A percentile compares a stretch with the other conserved stretches of the same genome.
Conservation (phyloP, 176 grass and related monocot species). For the Phoenix roebelenii region DNA sequence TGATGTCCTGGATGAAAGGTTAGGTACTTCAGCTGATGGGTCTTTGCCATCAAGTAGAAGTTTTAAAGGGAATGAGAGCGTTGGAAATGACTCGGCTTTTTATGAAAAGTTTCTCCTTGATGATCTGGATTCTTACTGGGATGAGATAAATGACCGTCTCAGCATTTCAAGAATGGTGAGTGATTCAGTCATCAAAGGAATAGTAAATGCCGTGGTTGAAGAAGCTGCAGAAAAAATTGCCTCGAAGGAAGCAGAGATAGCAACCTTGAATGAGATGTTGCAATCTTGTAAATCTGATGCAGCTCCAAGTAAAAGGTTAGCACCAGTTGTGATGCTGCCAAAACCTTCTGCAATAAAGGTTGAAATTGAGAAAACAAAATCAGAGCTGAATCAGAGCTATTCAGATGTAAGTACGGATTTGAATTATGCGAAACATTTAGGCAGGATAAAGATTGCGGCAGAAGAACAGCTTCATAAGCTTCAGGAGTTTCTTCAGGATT, state of each 20-base stretch:
- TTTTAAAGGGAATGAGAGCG: slow-evolving; percentile 7
- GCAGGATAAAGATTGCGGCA: slow-evolving; percentile 24
- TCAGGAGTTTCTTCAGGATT: slow-evolving; percentile 35
- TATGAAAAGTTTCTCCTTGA: slow-evolving; percentile 29
- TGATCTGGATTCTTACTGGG: slow-evolving; percentile 32
- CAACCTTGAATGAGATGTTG: slow-evolving; percentile 18
- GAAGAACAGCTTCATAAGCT: slow-evolving; percentile 50
- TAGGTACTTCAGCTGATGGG: slow-evolving; percentile 4
- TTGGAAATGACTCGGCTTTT: slow-evolving; percentile 15
- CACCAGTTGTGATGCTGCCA: neutral
- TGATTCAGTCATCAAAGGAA: slow-evolving; percentile 29
- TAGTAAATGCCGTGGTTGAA: slow-evolving; percentile 30
- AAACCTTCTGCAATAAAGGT: neutral
- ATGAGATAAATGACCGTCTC: slow-evolving; percentile 29
- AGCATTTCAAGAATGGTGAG: slow-evolving; percentile 29
- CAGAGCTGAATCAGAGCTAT: slow-evolving; percentile 9
- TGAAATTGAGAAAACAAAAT: slow-evolving; percentile 15
- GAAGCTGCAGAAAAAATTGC: slow-evolving; percentile 30
- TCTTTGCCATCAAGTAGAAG: slow-evolving; percentile 6
- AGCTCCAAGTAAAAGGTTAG: neutral
- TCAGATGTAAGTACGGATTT: slow-evolving; percentile 15
- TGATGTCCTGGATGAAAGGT: slow-evolving; percentile 9
- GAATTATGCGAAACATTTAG: slow-evolving; percentile 11
- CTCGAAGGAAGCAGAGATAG: slow-evolving; percentile 29
- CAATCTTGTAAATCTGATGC: slow-evolving; percentile 7